These are phyloP conservation scores for Spiromastix sp. DNA, from an alignment of 2,329 filamentous ascomycete species.

Conservation along the genomic window DNA sequence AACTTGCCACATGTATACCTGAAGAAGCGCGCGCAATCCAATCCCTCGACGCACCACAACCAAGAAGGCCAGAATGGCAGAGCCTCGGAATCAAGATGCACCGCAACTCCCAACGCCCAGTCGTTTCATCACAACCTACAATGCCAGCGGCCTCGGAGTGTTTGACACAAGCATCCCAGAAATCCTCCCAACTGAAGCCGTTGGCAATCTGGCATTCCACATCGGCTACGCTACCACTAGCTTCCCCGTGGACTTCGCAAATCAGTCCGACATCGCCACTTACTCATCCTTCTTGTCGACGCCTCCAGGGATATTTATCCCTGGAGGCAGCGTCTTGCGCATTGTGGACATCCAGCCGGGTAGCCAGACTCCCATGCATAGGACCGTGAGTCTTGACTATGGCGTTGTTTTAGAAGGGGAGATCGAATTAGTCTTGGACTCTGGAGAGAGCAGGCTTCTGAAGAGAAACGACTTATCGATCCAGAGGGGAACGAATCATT, in stretches of 20 bases:
- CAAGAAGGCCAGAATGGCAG: no score
- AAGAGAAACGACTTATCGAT: constrained; percentile 26
- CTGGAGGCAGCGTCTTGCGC: constrained; percentile 23
- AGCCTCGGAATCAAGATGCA: no score
- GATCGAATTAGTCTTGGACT: constrained; percentile 27
- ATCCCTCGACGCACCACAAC: no score
- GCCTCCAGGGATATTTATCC: constrained; percentile 23
- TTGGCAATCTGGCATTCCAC: constrained; percentile 21
- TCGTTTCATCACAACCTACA: constrained; percentile 31
- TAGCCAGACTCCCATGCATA: constrained; percentile 25
- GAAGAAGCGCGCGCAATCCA: no score
- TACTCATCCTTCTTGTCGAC: constrained; percentile 25
- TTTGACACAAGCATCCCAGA: constrained; percentile 24
- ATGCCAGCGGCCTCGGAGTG: constrained; percentile 25
- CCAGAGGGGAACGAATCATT: constrained; percentile 20
- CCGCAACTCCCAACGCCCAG: constrained; percentile 25
- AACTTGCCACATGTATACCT: no score
- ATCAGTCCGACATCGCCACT: constrained; percentile 23
- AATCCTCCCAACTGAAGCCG: constrained; percentile 16
- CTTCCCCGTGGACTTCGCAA: constrained; percentile 18
- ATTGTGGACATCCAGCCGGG: constrained; percentile 26
- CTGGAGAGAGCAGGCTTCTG: constrained; percentile 22
- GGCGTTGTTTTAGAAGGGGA: constrained; percentile 28
- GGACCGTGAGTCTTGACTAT: constrained; percentile 28
- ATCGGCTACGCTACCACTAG: constrained; percentile 22